A percentile compares a stretch with the other conserved stretches of the same genome.
These are phyloP conservation scores for Ramalina peruviana DNA, from an alignment of 495 filamentous ascomycete genomes.

Conservation along the genomic window DNA sequence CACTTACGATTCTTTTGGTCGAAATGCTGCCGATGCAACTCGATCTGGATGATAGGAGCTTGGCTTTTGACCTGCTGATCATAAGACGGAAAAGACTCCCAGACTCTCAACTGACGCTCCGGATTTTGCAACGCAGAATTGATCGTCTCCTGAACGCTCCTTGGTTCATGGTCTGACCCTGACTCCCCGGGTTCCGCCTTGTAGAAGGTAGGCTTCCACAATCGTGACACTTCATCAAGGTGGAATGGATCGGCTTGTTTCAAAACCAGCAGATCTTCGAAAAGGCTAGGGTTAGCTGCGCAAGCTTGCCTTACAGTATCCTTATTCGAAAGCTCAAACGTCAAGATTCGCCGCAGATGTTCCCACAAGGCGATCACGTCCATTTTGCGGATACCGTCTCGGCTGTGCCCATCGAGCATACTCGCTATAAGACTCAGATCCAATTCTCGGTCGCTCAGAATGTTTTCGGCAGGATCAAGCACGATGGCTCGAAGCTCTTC, in stretches of 20 bases:
- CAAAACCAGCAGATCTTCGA: conserved; percentile 10
- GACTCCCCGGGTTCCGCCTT: neutral
- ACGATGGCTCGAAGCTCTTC: conserved; percentile 28
- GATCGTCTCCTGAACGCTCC: conserved; percentile 14
- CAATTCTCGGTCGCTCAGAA: conserved; percentile 1
- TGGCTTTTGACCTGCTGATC: neutral
- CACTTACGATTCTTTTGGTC: conserved; percentile 39
- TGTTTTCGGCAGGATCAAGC: neutral
- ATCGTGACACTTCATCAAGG: conserved; percentile 1
- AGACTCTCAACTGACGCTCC: conserved; percentile 6
- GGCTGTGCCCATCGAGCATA: conserved; percentile 15
- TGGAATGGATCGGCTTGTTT: conserved; percentile 15
- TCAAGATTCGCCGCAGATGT: conserved; percentile 12
- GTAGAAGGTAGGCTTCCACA: neutral
- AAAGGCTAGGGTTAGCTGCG: neutral
- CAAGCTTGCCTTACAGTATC: conserved; percentile 4
- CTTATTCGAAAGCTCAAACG: conserved; percentile 7
- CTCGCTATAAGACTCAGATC: conserved; percentile 1
- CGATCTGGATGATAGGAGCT: conserved; percentile 26
- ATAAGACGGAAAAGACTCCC: conserved; percentile 5
- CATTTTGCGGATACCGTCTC: conserved; percentile 19
- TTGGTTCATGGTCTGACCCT: conserved; percentile 4
- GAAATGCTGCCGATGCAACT: conserved; percentile 43
- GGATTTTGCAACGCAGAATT: conserved; percentile 16
- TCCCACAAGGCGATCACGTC: conserved; percentile 23